These are phyloP conservation scores for Kazachstania viticola DNA, from an alignment of 805 yeast genomes.

Conservation along the genomic window DNA sequence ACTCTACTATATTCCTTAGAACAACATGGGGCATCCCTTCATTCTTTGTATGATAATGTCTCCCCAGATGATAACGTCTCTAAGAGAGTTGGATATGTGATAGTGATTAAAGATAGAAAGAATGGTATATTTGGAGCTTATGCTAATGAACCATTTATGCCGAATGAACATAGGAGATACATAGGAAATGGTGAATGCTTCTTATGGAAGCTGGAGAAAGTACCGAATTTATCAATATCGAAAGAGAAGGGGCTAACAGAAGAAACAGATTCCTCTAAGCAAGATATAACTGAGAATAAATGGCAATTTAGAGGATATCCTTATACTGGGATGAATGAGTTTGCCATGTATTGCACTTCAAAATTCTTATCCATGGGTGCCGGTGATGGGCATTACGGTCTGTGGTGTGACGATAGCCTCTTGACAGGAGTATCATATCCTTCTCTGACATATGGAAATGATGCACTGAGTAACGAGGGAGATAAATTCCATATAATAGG, in stretches of 20 bases:
- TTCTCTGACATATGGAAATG: slow-evolving; percentile 85
- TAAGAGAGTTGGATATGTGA: slow-evolving; percentile 55
- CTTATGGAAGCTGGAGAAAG: slow-evolving; percentile 63
- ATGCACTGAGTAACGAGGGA: slow-evolving; percentile 51
- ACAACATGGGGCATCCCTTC: slow-evolving; percentile 82
- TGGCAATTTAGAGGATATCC: slow-evolving; percentile 69
- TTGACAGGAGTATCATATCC: slow-evolving; percentile 66
- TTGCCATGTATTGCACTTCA: slow-evolving; percentile 69
- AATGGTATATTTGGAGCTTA: slow-evolving; percentile 69
- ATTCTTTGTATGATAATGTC: slow-evolving; percentile 55
- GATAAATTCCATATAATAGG: slow-evolving; percentile 61
- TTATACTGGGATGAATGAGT: slow-evolving; percentile 81
- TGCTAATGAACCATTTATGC: slow-evolving; percentile 58
- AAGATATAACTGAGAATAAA: slow-evolving; percentile 6
- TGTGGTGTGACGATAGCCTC: slow-evolving; percentile 73
- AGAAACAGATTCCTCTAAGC: slow-evolving; percentile 7
- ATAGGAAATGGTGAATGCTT: slow-evolving; percentile 95
- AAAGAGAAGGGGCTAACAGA: slow-evolving; percentile 3
- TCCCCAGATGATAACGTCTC: slow-evolving; percentile 33
- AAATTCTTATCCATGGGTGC: slow-evolving; percentile 78
- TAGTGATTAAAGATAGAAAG: slow-evolving; percentile 56
- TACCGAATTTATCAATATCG: slow-evolving; percentile 26
- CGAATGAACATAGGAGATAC: slow-evolving; percentile 61
- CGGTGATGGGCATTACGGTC: slow-evolving; percentile 85
- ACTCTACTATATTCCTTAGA: slow-evolving; percentile 69